Conservation (phyloP, 768 basidiomycete genomes). For the Hypholoma sublateritium region DNA sequence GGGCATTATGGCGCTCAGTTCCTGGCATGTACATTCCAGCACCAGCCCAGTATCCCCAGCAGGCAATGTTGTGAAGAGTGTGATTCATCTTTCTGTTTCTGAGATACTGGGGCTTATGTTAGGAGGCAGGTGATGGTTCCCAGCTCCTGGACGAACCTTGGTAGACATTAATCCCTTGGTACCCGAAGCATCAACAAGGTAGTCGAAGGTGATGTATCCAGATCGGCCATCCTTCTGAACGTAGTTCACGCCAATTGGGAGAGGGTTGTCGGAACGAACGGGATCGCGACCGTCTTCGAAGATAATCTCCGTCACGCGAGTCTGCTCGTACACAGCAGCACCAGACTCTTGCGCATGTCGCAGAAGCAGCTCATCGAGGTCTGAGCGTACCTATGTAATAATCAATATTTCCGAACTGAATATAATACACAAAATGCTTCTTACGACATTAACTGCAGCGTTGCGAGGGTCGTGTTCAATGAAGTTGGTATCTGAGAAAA, state of each 20-base stretch:
- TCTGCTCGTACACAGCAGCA: slow-evolving; percentile 31
- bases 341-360: slow-evolving; percentile 30
- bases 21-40: slow-evolving; percentile 46
- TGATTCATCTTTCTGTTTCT: slow-evolving; percentile 7
- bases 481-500: neutral
- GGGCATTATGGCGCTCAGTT: slow-evolving; percentile 49
- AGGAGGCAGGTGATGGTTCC: neutral
- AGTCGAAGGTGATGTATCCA: slow-evolving; percentile 31
- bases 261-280: neutral
- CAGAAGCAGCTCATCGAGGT: slow-evolving; percentile 35
- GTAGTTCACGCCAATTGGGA: slow-evolving; percentile 17
- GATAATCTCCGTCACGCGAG: slow-evolving; percentile 25
- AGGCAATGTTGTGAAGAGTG: slow-evolving; percentile 41
- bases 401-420: neutral
- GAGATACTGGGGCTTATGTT: neutral
- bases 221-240: slow-evolving; percentile 13
- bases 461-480: neutral
- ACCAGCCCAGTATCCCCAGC: slow-evolving; percentile 74
- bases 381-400: slow-evolving; percentile 28
- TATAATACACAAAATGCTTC: neutral
- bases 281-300: slow-evolving; percentile 14
- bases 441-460: neutral
- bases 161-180: slow-evolving; percentile 36
- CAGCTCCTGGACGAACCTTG: slow-evolving; percentile 12
- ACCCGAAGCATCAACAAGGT: slow-evolving; percentile 34